phyloP scores from a whole-genome alignment of 2,329 filamentous ascomycete genomes.

The Gnomoniopsis sp. region DNA sequence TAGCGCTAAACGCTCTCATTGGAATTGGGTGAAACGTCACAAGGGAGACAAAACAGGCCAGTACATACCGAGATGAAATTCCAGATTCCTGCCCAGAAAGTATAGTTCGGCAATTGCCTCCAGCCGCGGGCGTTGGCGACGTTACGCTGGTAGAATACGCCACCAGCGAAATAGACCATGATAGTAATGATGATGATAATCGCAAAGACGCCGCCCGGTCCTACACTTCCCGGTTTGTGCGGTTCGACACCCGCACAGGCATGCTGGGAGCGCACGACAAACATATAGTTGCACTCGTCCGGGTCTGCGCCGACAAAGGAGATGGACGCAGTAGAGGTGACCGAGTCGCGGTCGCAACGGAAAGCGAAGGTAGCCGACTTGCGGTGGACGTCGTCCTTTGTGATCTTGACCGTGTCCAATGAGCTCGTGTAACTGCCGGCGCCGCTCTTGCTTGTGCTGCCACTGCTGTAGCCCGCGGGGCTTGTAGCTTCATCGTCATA shows the following conservation, averaged over 20 bases:
- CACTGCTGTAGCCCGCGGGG: slow-evolving; percentile 26
- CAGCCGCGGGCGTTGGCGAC: slow-evolving; percentile 93
- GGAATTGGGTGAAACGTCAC: background rate
- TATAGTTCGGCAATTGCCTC: slow-evolving; percentile 93
- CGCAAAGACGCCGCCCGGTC: slow-evolving; percentile 76
- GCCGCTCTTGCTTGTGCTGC: background rate
- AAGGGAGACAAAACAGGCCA: slow-evolving; percentile 18
- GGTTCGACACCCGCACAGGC: slow-evolving; percentile 70
- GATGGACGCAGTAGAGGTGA: slow-evolving; percentile 63
- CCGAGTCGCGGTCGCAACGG: slow-evolving; percentile 82
- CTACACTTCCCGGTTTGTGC: slow-evolving; percentile 68
- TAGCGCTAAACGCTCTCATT: background rate
- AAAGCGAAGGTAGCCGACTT: slow-evolving; percentile 91
- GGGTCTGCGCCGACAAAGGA: slow-evolving; percentile 81
- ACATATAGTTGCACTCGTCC: slow-evolving; percentile 93
- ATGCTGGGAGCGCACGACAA: slow-evolving; percentile 82
- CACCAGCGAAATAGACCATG: slow-evolving; percentile 84
- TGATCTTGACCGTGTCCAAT: slow-evolving; percentile 20
- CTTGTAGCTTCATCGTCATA: slow-evolving; percentile 30
- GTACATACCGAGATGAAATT: slow-evolving; percentile 72
- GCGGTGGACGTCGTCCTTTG: slow-evolving; percentile 40
- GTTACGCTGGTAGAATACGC: slow-evolving; percentile 91
- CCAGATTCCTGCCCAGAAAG: slow-evolving; percentile 84
- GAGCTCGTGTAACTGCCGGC: slow-evolving; percentile 11
- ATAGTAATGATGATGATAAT: slow-evolving; percentile 77